Percentiles rank a stretch among this genome's conserved stretches.
These are phyloP conservation scores for Colletotrichum cereale DNA, from an alignment of 2,329 filamentous ascomycete species.

Conservation along the genomic window DNA sequence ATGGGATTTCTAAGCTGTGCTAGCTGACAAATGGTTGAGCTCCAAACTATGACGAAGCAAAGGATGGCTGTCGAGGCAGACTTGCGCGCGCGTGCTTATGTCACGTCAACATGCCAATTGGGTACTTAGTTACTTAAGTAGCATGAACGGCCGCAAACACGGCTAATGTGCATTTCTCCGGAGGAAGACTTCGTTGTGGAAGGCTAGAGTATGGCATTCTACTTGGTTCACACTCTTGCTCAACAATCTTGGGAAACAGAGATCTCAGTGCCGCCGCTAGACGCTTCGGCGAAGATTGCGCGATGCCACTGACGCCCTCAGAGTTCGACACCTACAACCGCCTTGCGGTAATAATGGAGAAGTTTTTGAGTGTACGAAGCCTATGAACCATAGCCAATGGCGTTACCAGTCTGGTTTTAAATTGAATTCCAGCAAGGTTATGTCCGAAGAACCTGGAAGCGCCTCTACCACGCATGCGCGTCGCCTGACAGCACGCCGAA, in stretches of 20 bases:
- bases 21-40: neutral
- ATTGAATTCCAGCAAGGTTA: slow-evolving; percentile 72
- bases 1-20: neutral
- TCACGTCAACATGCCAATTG: neutral
- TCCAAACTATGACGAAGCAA: neutral
- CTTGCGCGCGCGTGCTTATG: neutral
- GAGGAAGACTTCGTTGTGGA: neutral
- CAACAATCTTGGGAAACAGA: neutral
- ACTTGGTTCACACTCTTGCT: neutral
- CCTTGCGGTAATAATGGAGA: slow-evolving; percentile 79
- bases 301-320: slow-evolving; percentile 72
- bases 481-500: slow-evolving; percentile 62
- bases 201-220: neutral
- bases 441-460: slow-evolving; percentile 81
- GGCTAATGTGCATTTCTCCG: neutral
- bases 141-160: neutral
- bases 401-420: neutral
- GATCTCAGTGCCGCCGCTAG: neutral
- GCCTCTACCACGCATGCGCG: slow-evolving; percentile 72
- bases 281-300: neutral
- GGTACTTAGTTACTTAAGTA: neutral
- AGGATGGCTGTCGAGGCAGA: neutral
- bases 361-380: slow-evolving; percentile 62
- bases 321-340: slow-evolving; percentile 79
- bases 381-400: neutral